phyloP scores from a whole-genome alignment of 148 eudicot genomes.

The Fallopia convolvulus region DNA sequence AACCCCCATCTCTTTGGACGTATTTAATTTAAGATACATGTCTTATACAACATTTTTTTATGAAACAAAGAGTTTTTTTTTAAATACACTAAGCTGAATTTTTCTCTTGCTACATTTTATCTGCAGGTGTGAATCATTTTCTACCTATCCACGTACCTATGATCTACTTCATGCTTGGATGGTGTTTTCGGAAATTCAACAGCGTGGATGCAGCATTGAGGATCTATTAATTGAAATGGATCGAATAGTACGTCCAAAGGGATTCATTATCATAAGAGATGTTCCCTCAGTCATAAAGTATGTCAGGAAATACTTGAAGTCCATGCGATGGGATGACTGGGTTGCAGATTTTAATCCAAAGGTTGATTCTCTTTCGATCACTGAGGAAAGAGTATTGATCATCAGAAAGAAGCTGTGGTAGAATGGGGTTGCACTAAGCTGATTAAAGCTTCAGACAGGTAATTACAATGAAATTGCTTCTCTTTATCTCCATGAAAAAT shows the following conservation, averaged over 20 bases:
- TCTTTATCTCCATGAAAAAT: not conserved
- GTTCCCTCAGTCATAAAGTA: conserved; percentile 33
- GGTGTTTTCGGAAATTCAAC: conserved; percentile 47
- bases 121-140: conserved; percentile 72
- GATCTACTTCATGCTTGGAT: conserved; percentile 76
- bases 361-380: conserved; percentile 47
- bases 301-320: conserved; percentile 33
- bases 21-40: too few relatives aligned
- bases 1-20: too few relatives aligned
- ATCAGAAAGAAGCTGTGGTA: conserved; percentile 53
- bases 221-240: conserved; percentile 74
- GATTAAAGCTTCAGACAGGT: not conserved
- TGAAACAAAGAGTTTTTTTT: not conserved
- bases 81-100: not conserved
- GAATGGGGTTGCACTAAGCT: conserved; percentile 10
- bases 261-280: conserved; percentile 63
- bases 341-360: conserved; percentile 55
- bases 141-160: conserved; percentile 75
- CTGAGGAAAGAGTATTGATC: conserved; percentile 61
- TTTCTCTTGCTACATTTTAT: not conserved
- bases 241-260: conserved; percentile 57
- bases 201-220: conserved; percentile 53
- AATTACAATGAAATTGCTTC: not conserved
- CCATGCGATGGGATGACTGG: conserved; percentile 48
- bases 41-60: too few relatives aligned